Base-by-base conservation (phyloP, 2,329 filamentous ascomycete genomes). In the Fusarium coicis region DNA sequence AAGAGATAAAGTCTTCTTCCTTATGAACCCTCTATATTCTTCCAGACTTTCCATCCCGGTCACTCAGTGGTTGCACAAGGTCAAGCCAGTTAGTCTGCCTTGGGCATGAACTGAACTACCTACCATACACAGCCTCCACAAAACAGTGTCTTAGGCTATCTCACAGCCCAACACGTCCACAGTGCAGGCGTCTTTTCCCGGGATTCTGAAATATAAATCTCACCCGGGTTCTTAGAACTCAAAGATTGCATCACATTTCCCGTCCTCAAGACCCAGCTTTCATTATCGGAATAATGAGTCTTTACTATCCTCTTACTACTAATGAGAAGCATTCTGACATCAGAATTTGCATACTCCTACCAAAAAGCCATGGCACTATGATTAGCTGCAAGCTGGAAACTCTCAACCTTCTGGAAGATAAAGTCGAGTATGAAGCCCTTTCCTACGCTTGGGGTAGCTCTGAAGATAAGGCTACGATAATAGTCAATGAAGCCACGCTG, bases 1-100 rank as follows among this genome's bases (percentile, higher is more conserved):
- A 15, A 5, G 8, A 5, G 5, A 15, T 10, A 21, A 10, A 0
- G 3, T 10, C 6, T 5, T 23, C 10, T 18, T 28, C 10, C 5
- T 10, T 11, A 21, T 21, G 10, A 28, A 10, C 43, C 9, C 2
- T 0, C 19, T 14, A 0, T 46, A 19, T 14, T 26, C 7, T 19
- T 46, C 0, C 37, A 21, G 18, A 37, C 10, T 19, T 5, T 37
- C 36, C 16, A 44, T 28, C 18, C 4, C 4, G 3, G 6, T 3
- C 6, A 8, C 26, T n/a, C 9, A 16, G 0, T 28, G 26, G 44
- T 11, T 47, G 26, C 19, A 32, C 21, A 32, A n/a, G 15, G 28
- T 18, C 21, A 18, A 1, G 15, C 10, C 10, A 14, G 10, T 32
- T 18, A 32, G 2, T 49, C 28, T 49, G 14, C 46, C 28, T 30